These are phyloP conservation scores for Suhomyces guaymorum DNA, from an alignment of 1,139 yeast genomes.

Conservation along the genomic window DNA sequence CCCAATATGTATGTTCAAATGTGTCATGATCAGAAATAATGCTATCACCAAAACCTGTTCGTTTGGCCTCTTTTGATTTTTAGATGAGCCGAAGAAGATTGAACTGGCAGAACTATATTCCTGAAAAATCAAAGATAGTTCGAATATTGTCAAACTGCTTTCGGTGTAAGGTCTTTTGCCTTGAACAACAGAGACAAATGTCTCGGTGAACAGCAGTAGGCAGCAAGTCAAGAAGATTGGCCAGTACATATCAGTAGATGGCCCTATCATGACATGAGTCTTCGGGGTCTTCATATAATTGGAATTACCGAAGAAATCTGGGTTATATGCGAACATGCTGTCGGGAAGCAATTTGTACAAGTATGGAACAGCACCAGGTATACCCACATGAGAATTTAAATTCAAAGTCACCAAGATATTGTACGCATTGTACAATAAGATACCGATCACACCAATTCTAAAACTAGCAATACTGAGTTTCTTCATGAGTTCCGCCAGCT, in stretches of 20 bases:
- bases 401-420: conserved; percentile 43
- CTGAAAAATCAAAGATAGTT: conserved; percentile 72
- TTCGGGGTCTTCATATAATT: conserved; percentile 38
- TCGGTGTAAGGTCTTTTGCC: conserved; percentile 64
- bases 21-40: conserved; percentile 54
- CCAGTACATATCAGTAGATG: conserved; percentile 61
- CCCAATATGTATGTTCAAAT: conserved; percentile 58
- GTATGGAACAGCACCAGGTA: conserved; percentile 2
- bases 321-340: conserved; percentile 36
- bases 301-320: conserved; percentile 23
- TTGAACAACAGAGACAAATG: conserved; percentile 61
- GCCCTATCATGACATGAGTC: conserved; percentile 44
- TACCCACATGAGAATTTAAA: conserved; percentile 23
- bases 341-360: conserved; percentile 19
- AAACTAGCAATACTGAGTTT: conserved; percentile 28
- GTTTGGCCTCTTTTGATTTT: conserved; percentile 41
- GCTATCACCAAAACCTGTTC: conserved; percentile 55
- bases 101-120: conserved; percentile 56
- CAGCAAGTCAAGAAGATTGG: conserved; percentile 63
- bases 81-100: conserved; percentile 28
- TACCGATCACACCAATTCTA: conserved; percentile 34
- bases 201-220: conserved; percentile 66
- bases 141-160: conserved; percentile 71
- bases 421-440: conserved; percentile 34
- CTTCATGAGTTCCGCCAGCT: conserved; percentile 24